Conservation (phyloP, 1,284 basidiomycete species). For the Meripilus lineatus region DNA sequence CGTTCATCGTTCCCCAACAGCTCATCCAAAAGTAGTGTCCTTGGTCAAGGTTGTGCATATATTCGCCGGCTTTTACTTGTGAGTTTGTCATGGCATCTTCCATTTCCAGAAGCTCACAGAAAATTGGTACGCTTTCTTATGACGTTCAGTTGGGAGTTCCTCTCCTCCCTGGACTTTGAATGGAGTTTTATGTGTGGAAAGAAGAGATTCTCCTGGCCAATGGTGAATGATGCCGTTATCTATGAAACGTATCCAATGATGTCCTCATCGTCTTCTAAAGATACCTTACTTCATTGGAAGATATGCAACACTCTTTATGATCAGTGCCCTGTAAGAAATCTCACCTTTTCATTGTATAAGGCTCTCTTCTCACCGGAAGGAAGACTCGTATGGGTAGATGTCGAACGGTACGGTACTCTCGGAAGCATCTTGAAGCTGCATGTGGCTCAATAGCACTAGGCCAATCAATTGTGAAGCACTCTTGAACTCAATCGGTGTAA, state of each 20-base stretch:
- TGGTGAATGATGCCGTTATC: slow-evolving; percentile 16
- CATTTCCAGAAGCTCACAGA: too few species aligned
- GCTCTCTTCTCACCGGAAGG: slow-evolving; percentile 24
- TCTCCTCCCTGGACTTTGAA: slow-evolving; percentile 68
- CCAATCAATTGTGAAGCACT: slow-evolving; percentile 60
- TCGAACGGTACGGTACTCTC: slow-evolving; percentile 36
- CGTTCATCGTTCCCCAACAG: too few species aligned
- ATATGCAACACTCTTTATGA: slow-evolving; percentile 60
- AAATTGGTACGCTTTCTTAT: slow-evolving; percentile 5
- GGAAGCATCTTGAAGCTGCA: too few species aligned
- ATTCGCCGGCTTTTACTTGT: slow-evolving; percentile 39
- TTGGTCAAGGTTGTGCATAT: slow-evolving; percentile 66
- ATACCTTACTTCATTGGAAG: slow-evolving; percentile 72
- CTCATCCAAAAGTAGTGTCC: slow-evolving; percentile 39
- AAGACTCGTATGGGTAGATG: slow-evolving; percentile 53
- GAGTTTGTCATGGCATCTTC: too few species aligned
- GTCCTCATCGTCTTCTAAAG: slow-evolving; percentile 22
- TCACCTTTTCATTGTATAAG: background rate
- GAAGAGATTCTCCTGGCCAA: slow-evolving; percentile 47
- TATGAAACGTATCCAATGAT: background rate
- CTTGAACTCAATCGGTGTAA: too few species aligned
- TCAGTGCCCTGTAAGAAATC: slow-evolving; percentile 56
- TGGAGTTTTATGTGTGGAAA: slow-evolving; percentile 54
- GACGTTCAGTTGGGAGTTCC: slow-evolving; percentile 34
- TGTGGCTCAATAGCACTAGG: slow-evolving; percentile 28